phyloP scores from a whole-genome alignment of 2,329 filamentous ascomycete genomes.

The Paracoccidioides brasiliensis region DNA sequence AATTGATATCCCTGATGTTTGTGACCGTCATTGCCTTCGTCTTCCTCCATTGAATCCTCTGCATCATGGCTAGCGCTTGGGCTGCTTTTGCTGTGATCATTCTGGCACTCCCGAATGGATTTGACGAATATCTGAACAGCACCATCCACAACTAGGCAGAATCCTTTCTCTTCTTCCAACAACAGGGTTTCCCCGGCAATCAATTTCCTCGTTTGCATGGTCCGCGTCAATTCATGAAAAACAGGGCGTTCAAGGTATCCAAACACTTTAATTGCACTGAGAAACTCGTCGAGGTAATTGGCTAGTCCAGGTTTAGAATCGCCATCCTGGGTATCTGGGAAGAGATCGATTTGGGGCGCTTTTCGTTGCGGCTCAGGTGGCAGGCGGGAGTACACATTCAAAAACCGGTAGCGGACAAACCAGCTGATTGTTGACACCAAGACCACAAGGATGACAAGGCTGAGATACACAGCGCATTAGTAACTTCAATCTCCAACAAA shows the following conservation, averaged over 20 bases:
- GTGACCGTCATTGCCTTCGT: constrained; percentile 47
- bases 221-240: constrained; percentile 92
- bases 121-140: constrained; percentile 97
- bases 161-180: constrained; percentile 93
- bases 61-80: constrained; percentile 30
- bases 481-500: not conserved
- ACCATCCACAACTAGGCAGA: constrained; percentile 93
- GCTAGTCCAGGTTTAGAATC: constrained; percentile 80
- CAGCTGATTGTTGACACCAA: constrained; percentile 79
- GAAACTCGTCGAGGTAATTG: constrained; percentile 95
- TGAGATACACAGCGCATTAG: constrained; percentile 18
- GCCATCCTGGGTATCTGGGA: constrained; percentile 82
- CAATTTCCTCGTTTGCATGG: constrained; percentile 94
- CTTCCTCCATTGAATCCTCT: constrained; percentile 28
- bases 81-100: constrained; percentile 19
- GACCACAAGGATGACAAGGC: constrained; percentile 62
- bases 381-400: constrained; percentile 92
- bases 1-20: constrained; percentile 81
- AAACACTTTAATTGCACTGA: constrained; percentile 98
- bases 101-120: constrained; percentile 46
- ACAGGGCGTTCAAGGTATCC: constrained; percentile 92
- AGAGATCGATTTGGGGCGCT: constrained; percentile 88
- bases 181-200: constrained; percentile 93
- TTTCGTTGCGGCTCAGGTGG: constrained; percentile 92
- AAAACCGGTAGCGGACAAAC: constrained; percentile 86